Percentiles rank a stretch among this genome's conserved stretches.
These are phyloP conservation scores for Suillus subaureus DNA, from an alignment of 768 basidiomycete species.

Conservation along the genomic window DNA sequence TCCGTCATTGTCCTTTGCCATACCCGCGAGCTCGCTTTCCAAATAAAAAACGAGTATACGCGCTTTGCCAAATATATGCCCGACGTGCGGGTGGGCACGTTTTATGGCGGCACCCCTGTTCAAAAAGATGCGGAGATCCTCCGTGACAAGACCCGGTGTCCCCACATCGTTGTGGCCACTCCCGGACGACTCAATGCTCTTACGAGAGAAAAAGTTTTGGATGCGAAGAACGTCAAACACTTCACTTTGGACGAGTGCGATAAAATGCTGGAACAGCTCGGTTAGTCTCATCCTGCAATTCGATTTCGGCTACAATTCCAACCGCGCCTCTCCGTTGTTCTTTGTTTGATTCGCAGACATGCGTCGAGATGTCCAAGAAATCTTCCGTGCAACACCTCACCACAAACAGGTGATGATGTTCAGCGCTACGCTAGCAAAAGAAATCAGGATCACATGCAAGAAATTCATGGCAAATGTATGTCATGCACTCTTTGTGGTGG, in stretches of 20 bases:
- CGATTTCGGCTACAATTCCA: constrained; percentile 71
- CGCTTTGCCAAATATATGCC: constrained; percentile 99
- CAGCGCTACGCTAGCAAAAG: constrained; percentile 96
- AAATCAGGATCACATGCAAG: constrained; percentile 96
- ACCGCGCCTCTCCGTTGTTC: constrained; percentile 52
- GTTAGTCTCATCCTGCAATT: constrained; percentile 77
- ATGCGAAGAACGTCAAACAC: constrained; percentile 96
- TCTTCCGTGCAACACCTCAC: constrained; percentile 98
- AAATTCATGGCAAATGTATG: constrained; percentile 99
- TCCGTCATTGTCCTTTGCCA: constrained; percentile 98
- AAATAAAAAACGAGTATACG: constrained; percentile 99
- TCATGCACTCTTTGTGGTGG: constrained; percentile 15
- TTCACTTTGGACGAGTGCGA: constrained; percentile 99
- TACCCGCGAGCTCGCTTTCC: constrained; percentile 98
- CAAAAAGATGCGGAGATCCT: constrained; percentile 92
- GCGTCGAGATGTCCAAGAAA: constrained; percentile 99
- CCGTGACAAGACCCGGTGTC: constrained; percentile 95
- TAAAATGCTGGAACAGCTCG: constrained; percentile 99
- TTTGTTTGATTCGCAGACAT: constrained; percentile 77
- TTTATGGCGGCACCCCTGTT: constrained; percentile 96
- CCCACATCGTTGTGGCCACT: constrained; percentile 98
- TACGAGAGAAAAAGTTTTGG: constrained; percentile 91
- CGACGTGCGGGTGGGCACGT: constrained; percentile 94
- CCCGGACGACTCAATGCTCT: constrained; percentile 97
- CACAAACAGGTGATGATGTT: constrained; percentile 99